Evolutionary conservation across 257 asterid genomes (phyloP), one percentile per base, ranked within the genome.

Genomic region (Solanum virginianum): DNA sequence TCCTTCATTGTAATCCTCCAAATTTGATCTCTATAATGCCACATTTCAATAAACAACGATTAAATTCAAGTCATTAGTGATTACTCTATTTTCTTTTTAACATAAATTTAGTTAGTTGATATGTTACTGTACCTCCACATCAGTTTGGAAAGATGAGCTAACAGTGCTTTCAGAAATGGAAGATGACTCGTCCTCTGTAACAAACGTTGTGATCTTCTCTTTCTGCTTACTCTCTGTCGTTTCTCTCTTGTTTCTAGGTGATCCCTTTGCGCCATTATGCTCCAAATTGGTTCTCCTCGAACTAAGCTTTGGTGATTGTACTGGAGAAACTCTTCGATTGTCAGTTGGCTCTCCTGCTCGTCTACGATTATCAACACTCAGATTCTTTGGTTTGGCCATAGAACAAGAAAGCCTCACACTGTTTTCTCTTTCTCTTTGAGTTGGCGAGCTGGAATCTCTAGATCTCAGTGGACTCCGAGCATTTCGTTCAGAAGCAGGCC

Each of bases 131-230:
- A 95, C 99, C 96, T 95, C 98, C 53, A 92, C 89, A 86, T 96
- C 97, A 22, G 93, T 91, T 53, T 88, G 92, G 22, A 90, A 91
- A 39, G 97, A 89, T 7, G 97, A 89, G 57, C 97, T 92, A 81
- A 89, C 85, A 32, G 96, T 93, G 86, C 98, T 93, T 65, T 91
- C 97, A 54, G 97, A 93, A 54, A 93, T 85, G 86, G 98, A 94
- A 18, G 97, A 95, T 66, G 97, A 90, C 71, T 93, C 98, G 68
- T 95, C 98, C 90, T 95, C 98, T 18, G 92, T 87, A 2, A 49
- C 85, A 26, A 83, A 83, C 74, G 85, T 86, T 0, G 91, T 83
- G 88, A 82, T 90, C 90, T 91, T 91, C 85, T 91, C 95, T 65
- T 88, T 94, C 70, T 87, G 91, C 86, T 86, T 84, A 83, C 85